phyloP scores from a whole-genome alignment of 225 moss, liverwort and hornwort species.

The Polytrichum commune region DNA sequence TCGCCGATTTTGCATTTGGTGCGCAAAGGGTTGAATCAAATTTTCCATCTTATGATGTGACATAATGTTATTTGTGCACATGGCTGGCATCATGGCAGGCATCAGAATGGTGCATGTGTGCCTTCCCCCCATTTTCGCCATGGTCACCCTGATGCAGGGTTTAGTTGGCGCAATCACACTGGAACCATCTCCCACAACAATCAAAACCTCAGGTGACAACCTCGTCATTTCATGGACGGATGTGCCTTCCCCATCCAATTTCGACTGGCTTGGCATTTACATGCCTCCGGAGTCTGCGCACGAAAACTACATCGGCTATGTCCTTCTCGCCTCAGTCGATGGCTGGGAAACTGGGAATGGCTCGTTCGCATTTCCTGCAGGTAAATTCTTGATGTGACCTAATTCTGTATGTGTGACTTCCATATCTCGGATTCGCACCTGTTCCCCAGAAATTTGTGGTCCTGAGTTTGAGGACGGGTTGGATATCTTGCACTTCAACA shows the following conservation, averaged over 20 bases:
- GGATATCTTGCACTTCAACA: too few relatives aligned
- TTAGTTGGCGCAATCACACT: constrained; percentile 20
- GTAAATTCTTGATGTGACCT: constrained; percentile 7
- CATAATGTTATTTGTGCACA: neutral
- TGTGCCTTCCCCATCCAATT: constrained; percentile 44
- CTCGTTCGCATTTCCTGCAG: constrained; percentile 40
- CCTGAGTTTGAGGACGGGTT: too few relatives aligned
- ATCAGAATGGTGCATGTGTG: constrained; percentile 22
- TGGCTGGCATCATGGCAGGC: too few relatives aligned
- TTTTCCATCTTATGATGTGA: constrained; percentile 8
- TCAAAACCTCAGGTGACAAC: constrained; percentile 37
- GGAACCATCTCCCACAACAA: constrained; percentile 26
- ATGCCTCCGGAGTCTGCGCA: constrained; percentile 69
- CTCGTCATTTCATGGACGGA: constrained; percentile 55
- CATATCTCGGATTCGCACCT: too few relatives aligned
- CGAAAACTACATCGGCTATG: constrained; percentile 68
- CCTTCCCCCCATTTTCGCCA: constrained; percentile 6
- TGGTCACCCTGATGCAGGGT: constrained; percentile 10
- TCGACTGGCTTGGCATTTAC: constrained; percentile 86
- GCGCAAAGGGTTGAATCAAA: too few relatives aligned
- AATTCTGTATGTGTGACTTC: too few relatives aligned
- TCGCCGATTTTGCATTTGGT: too few relatives aligned
- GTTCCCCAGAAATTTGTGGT: too few relatives aligned
- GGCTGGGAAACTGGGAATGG: constrained; percentile 39
- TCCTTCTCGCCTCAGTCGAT: constrained; percentile 28